Conservation (phyloP, 2,329 filamentous ascomycete species). For the Cercospora canescens region DNA sequence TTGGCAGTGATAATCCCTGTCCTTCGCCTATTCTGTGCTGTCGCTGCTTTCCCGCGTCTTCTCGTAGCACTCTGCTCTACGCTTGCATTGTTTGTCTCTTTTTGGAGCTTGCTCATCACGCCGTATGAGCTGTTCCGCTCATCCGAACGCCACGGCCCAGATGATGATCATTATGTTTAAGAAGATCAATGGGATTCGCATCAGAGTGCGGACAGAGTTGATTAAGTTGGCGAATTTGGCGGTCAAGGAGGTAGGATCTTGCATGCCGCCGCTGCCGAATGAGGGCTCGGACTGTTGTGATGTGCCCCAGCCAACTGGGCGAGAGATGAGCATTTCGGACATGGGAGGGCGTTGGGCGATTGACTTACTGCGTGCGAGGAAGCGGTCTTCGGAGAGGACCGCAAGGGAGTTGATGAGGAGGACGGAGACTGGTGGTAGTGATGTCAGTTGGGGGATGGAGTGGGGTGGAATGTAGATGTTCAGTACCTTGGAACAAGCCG, state of each 20-base stretch:
- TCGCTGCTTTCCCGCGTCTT: not conserved
- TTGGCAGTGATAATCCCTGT: not conserved
- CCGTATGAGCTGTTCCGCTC: slow-evolving; percentile 17
- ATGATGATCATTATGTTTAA: slow-evolving; percentile 81
- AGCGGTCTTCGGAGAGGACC: slow-evolving; percentile 91
- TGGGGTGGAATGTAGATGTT: slow-evolving; percentile 15
- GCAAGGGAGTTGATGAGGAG: slow-evolving; percentile 93
- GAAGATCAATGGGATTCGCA: slow-evolving; percentile 86
- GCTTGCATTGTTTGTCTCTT: not conserved
- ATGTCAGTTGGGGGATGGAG: slow-evolving; percentile 5
- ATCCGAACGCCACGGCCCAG: slow-evolving; percentile 46
- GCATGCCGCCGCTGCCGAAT: slow-evolving; percentile 71
- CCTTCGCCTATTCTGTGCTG: not conserved
- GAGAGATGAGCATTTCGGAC: slow-evolving; percentile 12
- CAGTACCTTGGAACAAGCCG: slow-evolving; percentile 71
- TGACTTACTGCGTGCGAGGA: slow-evolving; percentile 73
- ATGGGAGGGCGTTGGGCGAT: not conserved
- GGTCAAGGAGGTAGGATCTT: slow-evolving; percentile 76
- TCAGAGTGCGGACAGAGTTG: slow-evolving; percentile 83
- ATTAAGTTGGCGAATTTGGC: slow-evolving; percentile 87
- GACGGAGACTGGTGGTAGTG: slow-evolving; percentile 65
- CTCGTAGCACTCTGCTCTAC: not conserved
- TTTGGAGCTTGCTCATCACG: not conserved
- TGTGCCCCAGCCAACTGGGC: slow-evolving; percentile 74
- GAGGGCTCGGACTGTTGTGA: slow-evolving; percentile 65